Percentiles rank a stretch among this genome's conserved stretches.
phyloP scores from a whole-genome alignment of 106 monocot genomes.

The Platanthera zijinensis region DNA sequence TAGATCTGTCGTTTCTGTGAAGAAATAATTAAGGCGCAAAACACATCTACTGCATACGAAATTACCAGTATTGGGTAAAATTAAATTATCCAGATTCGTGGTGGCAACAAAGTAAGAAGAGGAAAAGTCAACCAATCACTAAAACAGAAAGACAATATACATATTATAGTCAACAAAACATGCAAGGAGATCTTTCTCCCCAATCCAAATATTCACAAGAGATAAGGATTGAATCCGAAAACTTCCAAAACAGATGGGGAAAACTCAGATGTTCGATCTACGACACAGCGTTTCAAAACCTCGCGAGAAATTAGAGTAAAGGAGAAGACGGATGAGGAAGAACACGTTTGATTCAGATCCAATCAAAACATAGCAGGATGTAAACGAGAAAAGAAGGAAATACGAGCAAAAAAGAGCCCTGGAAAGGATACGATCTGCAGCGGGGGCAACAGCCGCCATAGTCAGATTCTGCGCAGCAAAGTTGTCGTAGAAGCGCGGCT shows the following conservation, averaged over 20 bases:
- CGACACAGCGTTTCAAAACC: background rate
- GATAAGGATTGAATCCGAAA: background rate
- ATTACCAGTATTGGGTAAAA: background rate
- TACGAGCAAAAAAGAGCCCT: background rate
- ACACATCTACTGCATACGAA: background rate
- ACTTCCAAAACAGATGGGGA: background rate
- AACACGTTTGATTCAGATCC: background rate
- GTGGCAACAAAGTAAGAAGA: background rate
- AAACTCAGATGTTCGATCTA: slow-evolving; percentile 10
- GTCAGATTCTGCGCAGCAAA: background rate
- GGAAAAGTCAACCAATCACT: background rate
- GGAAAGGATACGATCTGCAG: slow-evolving; percentile 55
- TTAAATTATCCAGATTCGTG: background rate
- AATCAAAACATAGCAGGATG: background rate
- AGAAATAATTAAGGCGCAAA: slow-evolving; percentile 14
- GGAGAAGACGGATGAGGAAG: background rate
- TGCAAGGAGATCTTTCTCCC: background rate
- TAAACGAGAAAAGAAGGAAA: background rate
- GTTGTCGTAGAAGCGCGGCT: background rate
- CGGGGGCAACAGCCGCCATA: slow-evolving; percentile 53
- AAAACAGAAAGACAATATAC: background rate
- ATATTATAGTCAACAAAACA: background rate
- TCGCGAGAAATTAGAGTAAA: background rate
- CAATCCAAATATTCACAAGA: background rate
- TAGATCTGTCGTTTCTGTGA: slow-evolving; percentile 52